phyloP scores from a whole-genome alignment of 305 asterid species.

The Petunia hybrid region DNA sequence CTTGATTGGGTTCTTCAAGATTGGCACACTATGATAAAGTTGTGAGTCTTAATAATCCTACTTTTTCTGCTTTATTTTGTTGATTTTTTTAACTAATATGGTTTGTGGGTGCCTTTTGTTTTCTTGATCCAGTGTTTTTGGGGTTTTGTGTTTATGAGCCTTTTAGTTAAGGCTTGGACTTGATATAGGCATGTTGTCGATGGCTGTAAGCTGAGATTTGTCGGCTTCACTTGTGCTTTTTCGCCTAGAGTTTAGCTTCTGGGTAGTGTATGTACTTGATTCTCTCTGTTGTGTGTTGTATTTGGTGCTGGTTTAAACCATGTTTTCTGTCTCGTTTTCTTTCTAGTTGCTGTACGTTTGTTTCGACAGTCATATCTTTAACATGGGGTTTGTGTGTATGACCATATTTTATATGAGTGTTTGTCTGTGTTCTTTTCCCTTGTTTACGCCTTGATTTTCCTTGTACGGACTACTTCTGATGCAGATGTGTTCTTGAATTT shows the following conservation, averaged over 20 bases:
- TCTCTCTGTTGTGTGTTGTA: neutral
- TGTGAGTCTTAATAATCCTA: neutral
- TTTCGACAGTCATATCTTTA: neutral
- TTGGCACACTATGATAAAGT: neutral
- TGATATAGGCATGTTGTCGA: neutral
- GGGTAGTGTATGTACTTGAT: neutral
- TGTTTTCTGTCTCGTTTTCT: neutral
- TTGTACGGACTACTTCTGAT: neutral
- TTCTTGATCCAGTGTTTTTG: neutral
- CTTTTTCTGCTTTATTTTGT: neutral
- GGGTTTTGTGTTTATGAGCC: neutral
- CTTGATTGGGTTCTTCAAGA: neutral
- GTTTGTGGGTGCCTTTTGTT: neutral
- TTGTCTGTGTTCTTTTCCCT: neutral
- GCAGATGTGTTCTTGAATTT: conserved; percentile 7
- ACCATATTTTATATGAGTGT: neutral
- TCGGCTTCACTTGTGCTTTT: neutral
- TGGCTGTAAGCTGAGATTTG: neutral
- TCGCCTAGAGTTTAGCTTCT: conserved; percentile 11
- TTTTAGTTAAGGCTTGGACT: neutral
- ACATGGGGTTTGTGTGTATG: neutral
- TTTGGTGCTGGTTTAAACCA: neutral
- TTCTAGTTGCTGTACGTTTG: neutral
- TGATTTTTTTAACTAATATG: neutral
- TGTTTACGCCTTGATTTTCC: neutral